phyloP scores from a whole-genome alignment of 2,329 filamentous ascomycete species.

The Chalaropsis ovoidea region DNA sequence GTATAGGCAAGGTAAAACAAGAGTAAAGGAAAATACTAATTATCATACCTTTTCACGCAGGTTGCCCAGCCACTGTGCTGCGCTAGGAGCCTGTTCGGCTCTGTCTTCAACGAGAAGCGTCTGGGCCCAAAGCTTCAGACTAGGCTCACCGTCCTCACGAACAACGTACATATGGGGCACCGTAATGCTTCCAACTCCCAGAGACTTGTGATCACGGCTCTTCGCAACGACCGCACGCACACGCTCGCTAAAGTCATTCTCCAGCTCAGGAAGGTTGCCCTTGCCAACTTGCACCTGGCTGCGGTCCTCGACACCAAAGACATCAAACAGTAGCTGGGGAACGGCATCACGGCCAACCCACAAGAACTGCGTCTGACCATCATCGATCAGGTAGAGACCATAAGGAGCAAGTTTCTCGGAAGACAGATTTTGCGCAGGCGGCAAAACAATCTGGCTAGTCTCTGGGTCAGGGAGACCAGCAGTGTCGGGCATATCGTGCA shows the following conservation, averaged over 20 bases:
- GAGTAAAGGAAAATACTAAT: not conserved
- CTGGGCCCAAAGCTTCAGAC: constrained; percentile 91
- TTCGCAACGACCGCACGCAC: constrained; percentile 85
- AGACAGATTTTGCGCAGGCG: constrained; percentile 73
- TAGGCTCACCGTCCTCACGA: constrained; percentile 90
- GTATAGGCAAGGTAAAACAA: constrained; percentile 5
- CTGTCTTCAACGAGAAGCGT: constrained; percentile 90
- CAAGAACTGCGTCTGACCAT: constrained; percentile 93
- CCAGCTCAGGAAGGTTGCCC: constrained; percentile 71
- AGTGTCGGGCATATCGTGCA: constrained; percentile 93
- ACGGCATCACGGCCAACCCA: constrained; percentile 93
- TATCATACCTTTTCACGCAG: constrained; percentile 78
- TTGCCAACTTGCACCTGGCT: constrained; percentile 85
- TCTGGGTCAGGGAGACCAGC: constrained; percentile 75
- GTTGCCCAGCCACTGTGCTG: constrained; percentile 84
- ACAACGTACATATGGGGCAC: constrained; percentile 88
- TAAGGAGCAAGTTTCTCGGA: constrained; percentile 81
- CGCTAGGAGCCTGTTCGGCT: constrained; percentile 85
- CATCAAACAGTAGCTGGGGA: constrained; percentile 75
- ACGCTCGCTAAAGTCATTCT: constrained; percentile 94
- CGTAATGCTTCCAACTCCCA: constrained; percentile 86
- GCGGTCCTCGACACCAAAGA: constrained; percentile 80
- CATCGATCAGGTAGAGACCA: constrained; percentile 90
- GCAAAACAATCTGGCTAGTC: constrained; percentile 81
- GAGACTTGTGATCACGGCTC: constrained; percentile 74